Conservation (phyloP, 129 eudicot genomes). For the Logfia minima region DNA sequence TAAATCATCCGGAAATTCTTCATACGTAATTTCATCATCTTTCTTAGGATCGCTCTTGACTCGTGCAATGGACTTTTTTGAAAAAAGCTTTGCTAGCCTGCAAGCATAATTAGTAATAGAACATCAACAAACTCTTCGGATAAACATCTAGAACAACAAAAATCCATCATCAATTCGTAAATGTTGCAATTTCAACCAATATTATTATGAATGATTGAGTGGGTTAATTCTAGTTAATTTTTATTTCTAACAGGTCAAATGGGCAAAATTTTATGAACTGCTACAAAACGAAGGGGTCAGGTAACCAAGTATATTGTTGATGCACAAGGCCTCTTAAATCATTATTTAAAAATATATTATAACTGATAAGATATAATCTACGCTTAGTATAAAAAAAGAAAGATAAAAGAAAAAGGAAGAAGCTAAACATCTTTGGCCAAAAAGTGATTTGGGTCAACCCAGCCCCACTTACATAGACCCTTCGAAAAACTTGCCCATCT, state of each 20-base stretch:
- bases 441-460: too few species aligned
- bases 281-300: neutral
- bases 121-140: slow-evolving; percentile 18
- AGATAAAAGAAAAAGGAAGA: neutral
- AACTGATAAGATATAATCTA: too few species aligned
- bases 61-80: slow-evolving; percentile 47
- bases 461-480: neutral
- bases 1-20: slow-evolving; percentile 52
- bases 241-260: neutral
- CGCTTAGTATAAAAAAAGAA: neutral
- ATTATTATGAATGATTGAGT: neutral
- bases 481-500: neutral
- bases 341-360: too few species aligned
- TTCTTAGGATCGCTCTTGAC: slow-evolving; percentile 45
- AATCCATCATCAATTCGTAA: neutral
- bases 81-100: slow-evolving; percentile 61
- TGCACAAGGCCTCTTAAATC: neutral
- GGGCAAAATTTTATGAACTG: neutral
- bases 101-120: slow-evolving; percentile 22
- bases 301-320: neutral
- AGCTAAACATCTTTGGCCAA: neutral
- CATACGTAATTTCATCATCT: slow-evolving; percentile 54
- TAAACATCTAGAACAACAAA: slow-evolving; percentile 9
- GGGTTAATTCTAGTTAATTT: neutral
- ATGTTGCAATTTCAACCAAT: neutral